phyloP scores from a whole-genome alignment of 1,139 yeast genomes.

The Blastobotrys capitulatus region DNA sequence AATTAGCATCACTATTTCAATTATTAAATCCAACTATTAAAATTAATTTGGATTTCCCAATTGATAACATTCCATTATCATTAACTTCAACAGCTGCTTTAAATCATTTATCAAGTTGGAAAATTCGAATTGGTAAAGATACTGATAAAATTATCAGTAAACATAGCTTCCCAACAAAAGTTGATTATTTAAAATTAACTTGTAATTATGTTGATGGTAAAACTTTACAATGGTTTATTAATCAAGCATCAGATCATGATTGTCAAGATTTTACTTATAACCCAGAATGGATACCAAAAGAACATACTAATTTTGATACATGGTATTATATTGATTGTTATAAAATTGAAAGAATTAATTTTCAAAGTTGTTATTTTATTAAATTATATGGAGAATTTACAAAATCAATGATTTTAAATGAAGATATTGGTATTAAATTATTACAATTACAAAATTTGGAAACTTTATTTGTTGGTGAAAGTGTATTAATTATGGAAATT shows the following conservation, averaged over 20 bases:
- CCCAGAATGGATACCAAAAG: background rate
- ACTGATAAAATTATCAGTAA: background rate
- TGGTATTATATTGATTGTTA: background rate
- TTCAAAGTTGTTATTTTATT: background rate
- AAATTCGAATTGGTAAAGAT: background rate
- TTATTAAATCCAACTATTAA: background rate
- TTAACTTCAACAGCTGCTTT: background rate
- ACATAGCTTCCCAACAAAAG: background rate
- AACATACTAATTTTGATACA: background rate
- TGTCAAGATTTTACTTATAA: background rate
- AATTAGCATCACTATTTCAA: background rate
- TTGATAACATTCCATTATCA: background rate
- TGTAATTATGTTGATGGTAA: background rate
- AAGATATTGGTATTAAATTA: background rate
- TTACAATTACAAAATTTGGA: background rate
- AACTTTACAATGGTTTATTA: background rate
- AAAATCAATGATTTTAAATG: background rate
- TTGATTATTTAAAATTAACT: background rate
- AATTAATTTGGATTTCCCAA: background rate
- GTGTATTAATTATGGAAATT: background rate
- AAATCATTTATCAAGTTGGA: background rate
- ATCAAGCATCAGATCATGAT: background rate
- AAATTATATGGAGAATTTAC: background rate
- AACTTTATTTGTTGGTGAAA: background rate
- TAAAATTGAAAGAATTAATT: background rate